A percentile compares a stretch with the other conserved stretches of the same genome.
phyloP scores from a whole-genome alignment of 2,329 filamentous ascomycete genomes.

The Zalaria sp. region DNA sequence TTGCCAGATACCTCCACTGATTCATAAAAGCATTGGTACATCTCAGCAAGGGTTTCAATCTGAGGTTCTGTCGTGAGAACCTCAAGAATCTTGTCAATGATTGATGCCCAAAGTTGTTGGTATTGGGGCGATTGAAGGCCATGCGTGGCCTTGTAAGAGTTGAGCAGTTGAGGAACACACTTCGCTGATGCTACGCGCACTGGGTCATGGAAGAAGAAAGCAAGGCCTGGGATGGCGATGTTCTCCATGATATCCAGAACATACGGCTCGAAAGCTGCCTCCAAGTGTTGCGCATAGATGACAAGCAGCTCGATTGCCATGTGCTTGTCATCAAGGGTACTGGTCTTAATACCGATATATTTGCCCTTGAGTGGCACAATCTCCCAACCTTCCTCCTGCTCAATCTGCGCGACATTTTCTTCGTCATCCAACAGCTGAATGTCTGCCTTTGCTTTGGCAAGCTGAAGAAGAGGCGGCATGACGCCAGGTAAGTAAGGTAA shows the following conservation, averaged over 20 bases:
- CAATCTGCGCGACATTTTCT: slow-evolving; percentile 80
- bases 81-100: slow-evolving; percentile 82
- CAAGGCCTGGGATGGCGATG: slow-evolving; percentile 82
- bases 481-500: slow-evolving; percentile 83
- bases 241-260: slow-evolving; percentile 91
- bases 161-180: slow-evolving; percentile 82
- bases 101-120: slow-evolving; percentile 67
- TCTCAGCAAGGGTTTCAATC: slow-evolving; percentile 90
- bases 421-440: slow-evolving; percentile 94
- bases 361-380: slow-evolving; percentile 93
- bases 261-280: slow-evolving; percentile 81
- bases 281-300: slow-evolving; percentile 93
- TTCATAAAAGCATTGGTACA: slow-evolving; percentile 99
- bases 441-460: slow-evolving; percentile 90
- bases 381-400: slow-evolving; percentile 95
- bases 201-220: slow-evolving; percentile 98
- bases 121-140: slow-evolving; percentile 69
- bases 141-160: slow-evolving; percentile 86
- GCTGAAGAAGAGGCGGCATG: slow-evolving; percentile 82
- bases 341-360: slow-evolving; percentile 96
- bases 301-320: slow-evolving; percentile 98
- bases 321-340: slow-evolving; percentile 93
- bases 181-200: slow-evolving; percentile 91
- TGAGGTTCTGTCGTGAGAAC: slow-evolving; percentile 87
- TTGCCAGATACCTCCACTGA: slow-evolving; percentile 88